Conservation (phyloP, 1,284 basidiomycete species). For the Pascua guehoae region DNA sequence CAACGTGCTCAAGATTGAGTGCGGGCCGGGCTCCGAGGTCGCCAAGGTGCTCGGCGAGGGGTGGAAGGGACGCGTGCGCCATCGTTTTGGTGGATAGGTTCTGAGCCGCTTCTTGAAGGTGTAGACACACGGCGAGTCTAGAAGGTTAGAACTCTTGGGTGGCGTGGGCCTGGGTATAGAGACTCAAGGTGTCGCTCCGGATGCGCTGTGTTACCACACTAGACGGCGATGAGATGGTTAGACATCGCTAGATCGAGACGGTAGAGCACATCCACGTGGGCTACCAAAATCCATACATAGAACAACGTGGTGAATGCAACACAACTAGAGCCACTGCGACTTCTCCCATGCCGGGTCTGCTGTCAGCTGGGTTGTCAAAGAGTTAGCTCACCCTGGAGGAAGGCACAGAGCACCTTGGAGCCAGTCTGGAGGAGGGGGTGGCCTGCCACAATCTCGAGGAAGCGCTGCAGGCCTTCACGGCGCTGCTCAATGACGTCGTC, state of each 20-base stretch:
- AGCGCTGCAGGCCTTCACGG: slow-evolving; percentile 89
- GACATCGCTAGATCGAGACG: background rate
- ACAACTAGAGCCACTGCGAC: slow-evolving; percentile 40
- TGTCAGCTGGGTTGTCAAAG: background rate
- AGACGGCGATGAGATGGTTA: background rate
- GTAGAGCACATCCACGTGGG: background rate
- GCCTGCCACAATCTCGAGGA: slow-evolving; percentile 92
- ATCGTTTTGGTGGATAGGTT: slow-evolving; percentile 5
- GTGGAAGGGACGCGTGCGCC: slow-evolving; percentile 33
- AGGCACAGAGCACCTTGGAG: slow-evolving; percentile 93
- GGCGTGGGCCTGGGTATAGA: no score
- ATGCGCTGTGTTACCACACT: no score
- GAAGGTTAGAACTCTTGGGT: no score
- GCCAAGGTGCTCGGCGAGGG: slow-evolving; percentile 22
- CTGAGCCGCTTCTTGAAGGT: background rate
- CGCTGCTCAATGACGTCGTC: slow-evolving; percentile 94
- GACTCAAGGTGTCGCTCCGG: no score
- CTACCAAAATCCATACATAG: slow-evolving; percentile 2
- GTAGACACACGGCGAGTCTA: background rate
- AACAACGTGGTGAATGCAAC: slow-evolving; percentile 9
- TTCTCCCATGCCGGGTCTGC: slow-evolving; percentile 47
- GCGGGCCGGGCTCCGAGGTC: slow-evolving; percentile 24
- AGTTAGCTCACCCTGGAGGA: slow-evolving; percentile 64
- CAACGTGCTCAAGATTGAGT: slow-evolving; percentile 36
- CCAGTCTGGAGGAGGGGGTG: slow-evolving; percentile 97